Evolutionary conservation across 2,329 filamentous ascomycete genomes (phyloP).

Genomic region (Verticillium tricorpus): DNA sequence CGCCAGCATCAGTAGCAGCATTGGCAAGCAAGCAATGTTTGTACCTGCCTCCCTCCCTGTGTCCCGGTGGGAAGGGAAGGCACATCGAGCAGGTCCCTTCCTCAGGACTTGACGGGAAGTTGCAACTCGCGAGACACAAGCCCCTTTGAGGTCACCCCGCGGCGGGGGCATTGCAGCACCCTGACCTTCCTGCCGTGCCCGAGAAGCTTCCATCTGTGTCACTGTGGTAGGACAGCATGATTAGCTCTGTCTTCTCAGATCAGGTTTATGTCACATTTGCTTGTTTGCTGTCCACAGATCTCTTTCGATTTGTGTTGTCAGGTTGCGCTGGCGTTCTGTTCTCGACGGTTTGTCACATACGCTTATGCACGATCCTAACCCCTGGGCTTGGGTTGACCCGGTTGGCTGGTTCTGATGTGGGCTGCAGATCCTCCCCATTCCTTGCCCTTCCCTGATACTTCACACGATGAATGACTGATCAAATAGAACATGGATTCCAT

Average conservation of each 20-base stretch:
- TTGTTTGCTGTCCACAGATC: background rate
- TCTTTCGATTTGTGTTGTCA: background rate
- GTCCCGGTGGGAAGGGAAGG: background rate
- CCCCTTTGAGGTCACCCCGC: background rate
- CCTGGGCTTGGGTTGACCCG: background rate
- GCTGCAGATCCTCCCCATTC: background rate
- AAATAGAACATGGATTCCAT: too few species aligned
- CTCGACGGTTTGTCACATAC: background rate
- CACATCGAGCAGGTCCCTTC: background rate
- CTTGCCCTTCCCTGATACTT: background rate
- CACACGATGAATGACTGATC: too few species aligned
- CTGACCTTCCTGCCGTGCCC: background rate
- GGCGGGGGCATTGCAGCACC: background rate
- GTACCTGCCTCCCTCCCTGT: background rate
- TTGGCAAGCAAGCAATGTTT: background rate
- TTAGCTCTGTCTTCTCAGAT: background rate
- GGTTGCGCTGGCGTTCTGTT: background rate
- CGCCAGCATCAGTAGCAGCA: too few species aligned
- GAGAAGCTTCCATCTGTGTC: background rate
- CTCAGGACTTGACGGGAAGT: slow-evolving; percentile 1
- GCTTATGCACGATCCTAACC: background rate
- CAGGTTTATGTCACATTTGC: background rate
- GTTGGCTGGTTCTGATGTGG: background rate
- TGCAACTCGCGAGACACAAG: slow-evolving; percentile 2
- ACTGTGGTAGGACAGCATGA: background rate